Base-by-base conservation (phyloP, 2,329 filamentous ascomycete genomes). In the Pezicula carpinea region DNA sequence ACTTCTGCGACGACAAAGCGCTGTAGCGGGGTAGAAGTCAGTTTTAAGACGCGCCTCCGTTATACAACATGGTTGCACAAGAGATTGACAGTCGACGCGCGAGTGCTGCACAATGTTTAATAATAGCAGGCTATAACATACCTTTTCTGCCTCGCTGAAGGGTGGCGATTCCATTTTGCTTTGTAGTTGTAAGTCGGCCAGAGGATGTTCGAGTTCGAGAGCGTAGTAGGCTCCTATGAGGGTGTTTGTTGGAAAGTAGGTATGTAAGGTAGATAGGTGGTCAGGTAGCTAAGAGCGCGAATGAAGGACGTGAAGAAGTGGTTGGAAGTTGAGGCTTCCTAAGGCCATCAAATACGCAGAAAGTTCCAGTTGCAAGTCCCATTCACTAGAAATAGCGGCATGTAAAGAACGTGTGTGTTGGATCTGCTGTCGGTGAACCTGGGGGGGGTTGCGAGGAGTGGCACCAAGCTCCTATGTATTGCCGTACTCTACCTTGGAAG, bases 1-100 rank as follows among this genome's bases (percentile, higher is more conserved):
- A 74, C 70, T 59, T 78, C 75, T 55, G 74, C 69, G 53, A 78
- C 67, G 47, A 78, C 61, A 57, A 69, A 69, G 48, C 59, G 61
- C 61, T 64, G 49, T 47, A 49, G 39, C 34, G 13, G 47, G 29
- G 34, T 34, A 46, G 43, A 40, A 39, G 54, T 60, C 50, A 60
- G 55, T 53, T n/a, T 14, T 21, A 29, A 43, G 19, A 18, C 32
- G 18, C 22, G 22, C n/a, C 39, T 17, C 31, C 7, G 10, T 14
- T 29, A 17, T 31, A 18, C 17, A 42, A 26, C 14, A 49, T 18
- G 34, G 35, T 40, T 38, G 47, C 43, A 39, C 39, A 23, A 48
- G 38, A 50, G 32, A 22, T 29, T 33, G 32, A 44, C 40, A 43
- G 22, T 46, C 43, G 45, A 53, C 49, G 45, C 52, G 51, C 54